These are phyloP conservation scores for Selaginella moellendorffii DNA, from an alignment of 75 land plant genomes.

Conservation along the genomic window DNA sequence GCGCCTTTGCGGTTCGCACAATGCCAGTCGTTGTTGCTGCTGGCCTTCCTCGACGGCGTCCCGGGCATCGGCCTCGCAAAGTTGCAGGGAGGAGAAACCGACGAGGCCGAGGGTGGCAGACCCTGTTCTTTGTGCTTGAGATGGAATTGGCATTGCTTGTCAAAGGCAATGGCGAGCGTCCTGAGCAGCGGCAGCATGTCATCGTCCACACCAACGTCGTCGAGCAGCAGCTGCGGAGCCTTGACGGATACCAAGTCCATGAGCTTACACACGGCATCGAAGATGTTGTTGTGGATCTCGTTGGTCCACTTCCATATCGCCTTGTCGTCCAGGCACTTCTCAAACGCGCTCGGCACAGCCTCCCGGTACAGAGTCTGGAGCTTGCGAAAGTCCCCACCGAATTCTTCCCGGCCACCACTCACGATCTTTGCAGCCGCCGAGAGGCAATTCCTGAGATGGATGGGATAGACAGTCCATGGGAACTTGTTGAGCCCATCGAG, in stretches of 20 bases:
- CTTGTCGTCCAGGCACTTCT: conserved; percentile 27
- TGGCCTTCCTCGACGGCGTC: conserved; percentile 4
- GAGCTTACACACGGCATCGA: conserved; percentile 9
- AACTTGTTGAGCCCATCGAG: conserved; percentile 21
- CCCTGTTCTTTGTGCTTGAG: conserved; percentile 21
- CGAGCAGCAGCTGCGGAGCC: conserved; percentile 11
- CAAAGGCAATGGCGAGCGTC: conserved; percentile 17
- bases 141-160: conserved; percentile 21
- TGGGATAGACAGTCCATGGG: conserved; percentile 22
- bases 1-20: conserved; percentile 7
- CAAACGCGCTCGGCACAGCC: conserved; percentile 19
- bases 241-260: conserved; percentile 18
- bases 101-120: neutral
- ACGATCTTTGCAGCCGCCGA: conserved; percentile 14
- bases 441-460: conserved; percentile 18
- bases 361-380: conserved; percentile 19
- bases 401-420: conserved; percentile 12
- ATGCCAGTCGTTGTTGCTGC: conserved; percentile 12
- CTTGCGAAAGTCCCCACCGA: neutral
- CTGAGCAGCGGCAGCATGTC: conserved; percentile 20
- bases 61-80: conserved; percentile 17
- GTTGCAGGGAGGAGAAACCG: conserved; percentile 5
- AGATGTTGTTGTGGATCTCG: conserved; percentile 20
- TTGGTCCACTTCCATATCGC: conserved; percentile 25
- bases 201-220: conserved; percentile 4